These are phyloP conservation scores for Trametes meyenii DNA, from an alignment of 768 basidiomycete species.

Conservation along the genomic window DNA sequence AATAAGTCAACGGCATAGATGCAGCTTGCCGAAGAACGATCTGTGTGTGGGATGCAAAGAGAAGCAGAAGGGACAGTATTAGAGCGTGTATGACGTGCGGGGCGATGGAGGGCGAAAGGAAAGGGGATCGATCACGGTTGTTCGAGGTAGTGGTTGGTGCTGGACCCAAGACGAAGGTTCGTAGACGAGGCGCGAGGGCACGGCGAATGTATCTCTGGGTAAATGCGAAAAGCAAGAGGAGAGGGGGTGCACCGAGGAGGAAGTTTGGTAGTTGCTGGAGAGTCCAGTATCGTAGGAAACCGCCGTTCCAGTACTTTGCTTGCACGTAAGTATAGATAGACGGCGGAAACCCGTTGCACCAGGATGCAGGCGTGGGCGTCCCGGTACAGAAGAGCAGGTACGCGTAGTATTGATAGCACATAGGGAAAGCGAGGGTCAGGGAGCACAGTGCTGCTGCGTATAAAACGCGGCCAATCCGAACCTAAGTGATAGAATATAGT, in stretches of 20 bases:
- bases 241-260: slow-evolving; percentile 71
- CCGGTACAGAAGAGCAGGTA: slow-evolving; percentile 66
- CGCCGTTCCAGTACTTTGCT: slow-evolving; percentile 82
- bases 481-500: slow-evolving; percentile 31
- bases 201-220: slow-evolving; percentile 9
- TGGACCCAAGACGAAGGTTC: not conserved
- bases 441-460: slow-evolving; percentile 46
- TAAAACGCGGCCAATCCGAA: slow-evolving; percentile 36
- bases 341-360: slow-evolving; percentile 69
- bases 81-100: slow-evolving; percentile 81
- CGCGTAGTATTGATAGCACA: slow-evolving; percentile 68
- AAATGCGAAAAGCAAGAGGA: slow-evolving; percentile 53
- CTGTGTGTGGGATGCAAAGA: slow-evolving; percentile 85
- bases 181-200: slow-evolving; percentile 20
- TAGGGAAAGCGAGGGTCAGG: slow-evolving; percentile 64
- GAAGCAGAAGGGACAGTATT: slow-evolving; percentile 58
- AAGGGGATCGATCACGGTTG: slow-evolving; percentile 28
- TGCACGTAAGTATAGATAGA: slow-evolving; percentile 86
- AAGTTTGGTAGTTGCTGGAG: slow-evolving; percentile 86
- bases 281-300: slow-evolving; percentile 88
- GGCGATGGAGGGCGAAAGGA: slow-evolving; percentile 47
- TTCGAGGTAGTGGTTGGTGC: not conserved
- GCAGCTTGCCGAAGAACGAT: slow-evolving; percentile 79
- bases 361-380: slow-evolving; percentile 35
- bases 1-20: slow-evolving; percentile 79